A percentile compares a stretch with the other conserved stretches of the same genome.
These are phyloP conservation scores for Croton laevigatus DNA, from an alignment of 441 rosid species.

Conservation along the genomic window DNA sequence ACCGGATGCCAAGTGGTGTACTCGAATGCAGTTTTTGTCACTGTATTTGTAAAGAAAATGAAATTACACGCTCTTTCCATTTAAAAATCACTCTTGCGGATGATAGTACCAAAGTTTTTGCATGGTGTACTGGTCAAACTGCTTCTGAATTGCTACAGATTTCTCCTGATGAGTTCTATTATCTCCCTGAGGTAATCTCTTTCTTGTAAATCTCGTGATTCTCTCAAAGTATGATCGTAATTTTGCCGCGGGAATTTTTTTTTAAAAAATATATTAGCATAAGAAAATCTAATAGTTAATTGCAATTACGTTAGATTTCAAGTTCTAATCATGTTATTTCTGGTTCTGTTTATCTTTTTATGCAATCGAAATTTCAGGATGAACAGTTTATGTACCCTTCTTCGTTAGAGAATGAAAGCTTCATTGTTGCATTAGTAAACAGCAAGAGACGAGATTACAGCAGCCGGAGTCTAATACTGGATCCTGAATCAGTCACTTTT, in stretches of 20 bases:
- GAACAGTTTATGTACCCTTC: conserved; percentile 76
- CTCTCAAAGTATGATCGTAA: neutral
- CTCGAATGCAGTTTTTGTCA: conserved; percentile 55
- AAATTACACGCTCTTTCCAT: conserved; percentile 45
- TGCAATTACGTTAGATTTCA: no score
- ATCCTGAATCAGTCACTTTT: conserved; percentile 44
- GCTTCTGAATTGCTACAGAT: conserved; percentile 86
- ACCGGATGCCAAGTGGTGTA: conserved; percentile 36
- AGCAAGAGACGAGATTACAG: conserved; percentile 34
- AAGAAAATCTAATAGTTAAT: no score
- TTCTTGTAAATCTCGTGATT: neutral
- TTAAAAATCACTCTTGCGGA: conserved; percentile 58
- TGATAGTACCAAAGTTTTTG: conserved; percentile 47
- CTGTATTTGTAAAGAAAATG: conserved; percentile 34
- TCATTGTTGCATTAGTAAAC: conserved; percentile 64
- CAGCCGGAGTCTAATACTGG: conserved; percentile 16
- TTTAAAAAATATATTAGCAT: no score
- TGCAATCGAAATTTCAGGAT: conserved; percentile 44
- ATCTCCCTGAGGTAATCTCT: conserved; percentile 71
- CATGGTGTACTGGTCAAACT: conserved; percentile 81
- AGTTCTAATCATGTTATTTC: no score
- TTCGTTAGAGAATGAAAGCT: conserved; percentile 68
- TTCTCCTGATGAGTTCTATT: conserved; percentile 76
- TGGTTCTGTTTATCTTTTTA: neutral
- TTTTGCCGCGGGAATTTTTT: no score